Evolutionary conservation across 805 yeast genomes (phyloP).

Genomic region (Saturnispora sanitii): DNA sequence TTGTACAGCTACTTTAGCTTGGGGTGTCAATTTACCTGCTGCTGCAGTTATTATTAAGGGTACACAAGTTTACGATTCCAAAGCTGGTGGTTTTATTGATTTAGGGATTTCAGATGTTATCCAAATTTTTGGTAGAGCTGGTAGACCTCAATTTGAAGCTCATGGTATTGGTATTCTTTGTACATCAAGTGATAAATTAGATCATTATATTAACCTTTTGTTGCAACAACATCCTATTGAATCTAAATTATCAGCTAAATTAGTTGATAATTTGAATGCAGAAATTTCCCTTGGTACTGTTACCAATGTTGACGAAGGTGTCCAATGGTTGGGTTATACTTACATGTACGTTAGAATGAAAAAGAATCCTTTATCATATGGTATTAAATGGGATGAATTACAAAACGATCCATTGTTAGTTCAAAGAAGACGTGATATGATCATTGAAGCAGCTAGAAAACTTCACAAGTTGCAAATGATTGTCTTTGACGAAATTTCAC

Average conservation of each 20-base stretch:
- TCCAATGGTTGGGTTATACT: conserved; percentile 96
- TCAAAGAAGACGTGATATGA: conserved; percentile 64
- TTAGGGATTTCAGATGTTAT: conserved; percentile 93
- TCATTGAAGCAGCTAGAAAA: conserved; percentile 68
- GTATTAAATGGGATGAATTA: conserved; percentile 79
- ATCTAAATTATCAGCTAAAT: conserved; percentile 62
- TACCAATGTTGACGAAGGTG: conserved; percentile 87
- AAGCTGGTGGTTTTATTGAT: conserved; percentile 89
- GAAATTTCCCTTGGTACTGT: conserved; percentile 94
- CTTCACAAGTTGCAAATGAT: conserved; percentile 90
- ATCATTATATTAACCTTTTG: conserved; percentile 78
- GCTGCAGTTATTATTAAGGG: conserved; percentile 96
- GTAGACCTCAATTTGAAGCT: conserved; percentile 92
- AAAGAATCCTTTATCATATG: conserved; percentile 87
- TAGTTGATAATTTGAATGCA: conserved; percentile 91
- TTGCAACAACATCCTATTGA: conserved; percentile 97
- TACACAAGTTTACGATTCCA: conserved; percentile 89
- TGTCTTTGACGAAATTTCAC: conserved; percentile 76
- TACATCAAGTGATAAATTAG: conserved; percentile 71
- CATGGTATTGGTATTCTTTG: conserved; percentile 89
- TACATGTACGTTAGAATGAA: conserved; percentile 91
- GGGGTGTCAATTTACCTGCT: conserved; percentile 99
- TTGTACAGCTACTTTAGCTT: conserved; percentile 95
- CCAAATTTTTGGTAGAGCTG: conserved; percentile 98
- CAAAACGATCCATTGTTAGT: conserved; percentile 74